These are phyloP conservation scores for Lindgomyces ingoldianus DNA, from an alignment of 495 filamentous ascomycete species.

Conservation along the genomic window DNA sequence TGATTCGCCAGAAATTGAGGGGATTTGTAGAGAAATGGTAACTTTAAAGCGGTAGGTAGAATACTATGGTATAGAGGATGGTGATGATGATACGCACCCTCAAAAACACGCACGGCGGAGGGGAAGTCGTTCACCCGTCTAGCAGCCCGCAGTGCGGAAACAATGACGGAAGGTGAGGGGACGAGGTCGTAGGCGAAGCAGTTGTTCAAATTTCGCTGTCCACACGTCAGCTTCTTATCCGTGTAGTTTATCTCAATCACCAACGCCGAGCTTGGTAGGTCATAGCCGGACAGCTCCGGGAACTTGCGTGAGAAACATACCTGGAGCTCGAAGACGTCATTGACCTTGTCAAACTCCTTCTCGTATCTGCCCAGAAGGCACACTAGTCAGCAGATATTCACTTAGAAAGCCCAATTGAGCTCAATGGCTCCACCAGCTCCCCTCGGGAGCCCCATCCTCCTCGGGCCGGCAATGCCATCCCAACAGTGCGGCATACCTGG, in stretches of 20 bases:
- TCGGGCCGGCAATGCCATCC: not conserved
- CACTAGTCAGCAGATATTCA: slow-evolving; percentile 12
- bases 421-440: slow-evolving; percentile 16
- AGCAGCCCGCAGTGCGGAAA: slow-evolving; percentile 86
- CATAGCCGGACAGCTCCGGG: not conserved
- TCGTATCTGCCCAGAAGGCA: slow-evolving; percentile 71
- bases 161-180: slow-evolving; percentile 87
- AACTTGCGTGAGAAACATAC: slow-evolving; percentile 56
- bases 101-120: slow-evolving; percentile 95
- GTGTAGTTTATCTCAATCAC: not conserved
- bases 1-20: not conserved
- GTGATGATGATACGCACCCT: slow-evolving; percentile 62
- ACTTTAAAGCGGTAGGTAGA: not conserved
- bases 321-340: slow-evolving; percentile 99
- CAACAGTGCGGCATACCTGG: slow-evolving; percentile 67
- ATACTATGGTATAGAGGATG: not conserved
- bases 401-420: slow-evolving; percentile 32
- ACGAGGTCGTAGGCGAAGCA: slow-evolving; percentile 99
- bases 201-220: slow-evolving; percentile 98
- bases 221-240: slow-evolving; percentile 9
- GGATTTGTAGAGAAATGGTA: not conserved
- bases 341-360: slow-evolving; percentile 96
- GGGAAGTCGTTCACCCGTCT: slow-evolving; percentile 98
- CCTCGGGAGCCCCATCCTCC: slow-evolving; percentile 3
- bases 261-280: not conserved